Percentiles rank a stretch among this genome's conserved stretches.
Evolutionary conservation across 352 stramenopile species (phyloP).

Genomic region (Thalassiosira exigua): DNA sequence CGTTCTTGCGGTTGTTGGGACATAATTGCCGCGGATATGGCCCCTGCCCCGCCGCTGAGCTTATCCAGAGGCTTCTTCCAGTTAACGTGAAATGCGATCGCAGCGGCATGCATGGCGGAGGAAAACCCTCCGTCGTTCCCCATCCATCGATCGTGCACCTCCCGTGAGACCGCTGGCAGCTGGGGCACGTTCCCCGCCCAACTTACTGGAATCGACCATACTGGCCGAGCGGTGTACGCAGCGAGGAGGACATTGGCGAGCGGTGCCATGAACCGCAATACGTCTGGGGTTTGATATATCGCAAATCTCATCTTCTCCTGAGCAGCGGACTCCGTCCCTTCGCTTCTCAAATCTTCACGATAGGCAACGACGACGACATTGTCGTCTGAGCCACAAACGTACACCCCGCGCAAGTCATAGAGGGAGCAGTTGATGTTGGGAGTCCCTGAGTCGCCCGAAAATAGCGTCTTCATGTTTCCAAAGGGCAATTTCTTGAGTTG

Average conservation of each 20-base stretch:
- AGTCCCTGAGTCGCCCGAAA: neutral
- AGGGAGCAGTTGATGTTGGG: constrained; percentile 9
- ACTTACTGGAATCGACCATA: constrained; percentile 9
- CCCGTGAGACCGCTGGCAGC: constrained; percentile 8
- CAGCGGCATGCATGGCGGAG: constrained; percentile 14
- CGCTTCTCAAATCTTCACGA: neutral
- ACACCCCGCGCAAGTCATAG: constrained; percentile 10
- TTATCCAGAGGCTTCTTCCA: neutral
- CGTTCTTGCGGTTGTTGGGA: neutral
- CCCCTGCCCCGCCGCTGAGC: neutral
- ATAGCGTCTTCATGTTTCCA: neutral
- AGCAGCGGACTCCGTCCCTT: neutral
- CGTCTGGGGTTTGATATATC: constrained; percentile 1
- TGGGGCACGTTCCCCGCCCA: neutral
- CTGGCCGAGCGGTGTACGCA: constrained; percentile 1
- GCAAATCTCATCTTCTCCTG: constrained; percentile 5
- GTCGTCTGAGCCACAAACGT: constrained; percentile 5
- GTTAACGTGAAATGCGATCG: constrained; percentile 10
- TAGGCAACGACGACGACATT: constrained; percentile 19
- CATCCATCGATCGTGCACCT: constrained; percentile 10
- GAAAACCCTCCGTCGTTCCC: constrained; percentile 34
- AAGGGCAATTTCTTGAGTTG: constrained; percentile 21
- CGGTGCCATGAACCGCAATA: neutral
- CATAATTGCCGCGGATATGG: too few species aligned
- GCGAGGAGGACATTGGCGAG: neutral